These are phyloP conservation scores for Aspergillus sp. DNA, from an alignment of 2,329 filamentous ascomycete genomes.

Conservation along the genomic window DNA sequence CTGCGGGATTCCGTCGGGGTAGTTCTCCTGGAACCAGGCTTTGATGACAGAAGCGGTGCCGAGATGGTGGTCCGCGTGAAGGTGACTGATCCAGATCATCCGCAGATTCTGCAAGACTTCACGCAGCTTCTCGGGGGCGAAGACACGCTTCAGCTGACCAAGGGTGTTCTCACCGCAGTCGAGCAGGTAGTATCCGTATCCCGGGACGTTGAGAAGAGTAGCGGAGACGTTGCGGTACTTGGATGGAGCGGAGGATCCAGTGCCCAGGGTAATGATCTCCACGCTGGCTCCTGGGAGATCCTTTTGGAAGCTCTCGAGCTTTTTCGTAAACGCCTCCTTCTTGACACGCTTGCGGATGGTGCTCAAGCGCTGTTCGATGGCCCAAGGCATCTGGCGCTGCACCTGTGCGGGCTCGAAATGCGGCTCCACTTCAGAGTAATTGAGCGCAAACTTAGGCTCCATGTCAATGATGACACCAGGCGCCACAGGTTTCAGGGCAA, in stretches of 20 bases:
- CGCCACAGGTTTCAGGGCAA: constrained; percentile 38
- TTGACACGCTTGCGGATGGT: constrained; percentile 30
- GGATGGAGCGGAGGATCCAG: constrained; percentile 84
- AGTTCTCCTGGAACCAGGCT: constrained; percentile 70
- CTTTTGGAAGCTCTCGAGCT: constrained; percentile 52
- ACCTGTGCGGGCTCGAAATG: constrained; percentile 28
- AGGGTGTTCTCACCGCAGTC: constrained; percentile 93
- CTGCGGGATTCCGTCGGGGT: constrained; percentile 41
- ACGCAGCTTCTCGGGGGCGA: constrained; percentile 63
- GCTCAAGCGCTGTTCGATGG: constrained; percentile 34
- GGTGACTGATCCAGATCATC: constrained; percentile 88
- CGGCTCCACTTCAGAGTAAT: constrained; percentile 33
- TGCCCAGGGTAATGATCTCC: constrained; percentile 85
- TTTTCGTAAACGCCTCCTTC: constrained; percentile 35
- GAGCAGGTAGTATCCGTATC: constrained; percentile 82
- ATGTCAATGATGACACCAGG: constrained; percentile 48
- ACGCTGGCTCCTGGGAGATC: constrained; percentile 72
- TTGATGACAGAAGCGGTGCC: constrained; percentile 79
- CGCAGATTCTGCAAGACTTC: constrained; percentile 77
- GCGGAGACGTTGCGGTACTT: constrained; percentile 95
- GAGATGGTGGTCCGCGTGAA: constrained; percentile 95
- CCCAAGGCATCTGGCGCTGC: constrained; percentile 28
- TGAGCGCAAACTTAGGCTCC: constrained; percentile 48
- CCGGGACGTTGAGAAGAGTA: constrained; percentile 81
- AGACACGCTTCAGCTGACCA: constrained; percentile 79